Evolutionary conservation across 192 early-diverging fungal genomes (phyloP).

Genomic region (Chytriomyces confervae): DNA sequence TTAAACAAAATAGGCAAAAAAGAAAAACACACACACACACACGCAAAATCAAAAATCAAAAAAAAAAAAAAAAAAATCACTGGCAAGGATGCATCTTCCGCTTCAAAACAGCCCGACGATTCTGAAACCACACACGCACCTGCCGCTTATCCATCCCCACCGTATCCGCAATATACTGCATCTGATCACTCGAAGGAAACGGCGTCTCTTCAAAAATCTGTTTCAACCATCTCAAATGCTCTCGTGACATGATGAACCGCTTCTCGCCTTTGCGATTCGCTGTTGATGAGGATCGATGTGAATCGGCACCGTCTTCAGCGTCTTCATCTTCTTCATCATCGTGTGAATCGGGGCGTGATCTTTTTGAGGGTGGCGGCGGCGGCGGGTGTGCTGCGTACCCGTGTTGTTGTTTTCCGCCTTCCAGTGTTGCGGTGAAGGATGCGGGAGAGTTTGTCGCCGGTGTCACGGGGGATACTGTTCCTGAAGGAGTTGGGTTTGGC

Average conservation of each 20-base stretch:
- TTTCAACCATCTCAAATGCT: slow-evolving; percentile 31
- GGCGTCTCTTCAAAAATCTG: slow-evolving; percentile 32
- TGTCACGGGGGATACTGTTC: neutral
- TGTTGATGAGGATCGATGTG: neutral
- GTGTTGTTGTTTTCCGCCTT: neutral
- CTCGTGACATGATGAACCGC: slow-evolving; percentile 35
- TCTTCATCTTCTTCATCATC: neutral
- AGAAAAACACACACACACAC: too few species aligned
- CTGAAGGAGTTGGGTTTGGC: neutral
- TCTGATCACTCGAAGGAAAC: slow-evolving; percentile 23
- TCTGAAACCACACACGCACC: slow-evolving; percentile 34
- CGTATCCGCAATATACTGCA: slow-evolving; percentile 14
- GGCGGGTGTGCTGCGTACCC: neutral
- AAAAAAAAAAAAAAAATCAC: too few species aligned
- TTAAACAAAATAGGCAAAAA: too few species aligned
- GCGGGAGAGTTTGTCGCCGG: neutral
- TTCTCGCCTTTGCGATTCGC: slow-evolving; percentile 6
- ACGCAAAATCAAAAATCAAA: too few species aligned
- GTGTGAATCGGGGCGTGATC: neutral
- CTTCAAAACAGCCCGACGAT: slow-evolving; percentile 26
- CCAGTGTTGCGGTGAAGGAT: neutral
- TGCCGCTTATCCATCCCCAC: slow-evolving; percentile 30
- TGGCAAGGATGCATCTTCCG: slow-evolving; percentile 5
- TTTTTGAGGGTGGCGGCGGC: neutral
- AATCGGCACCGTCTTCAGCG: neutral